Conservation (phyloP, 129 eudicot genomes). For the Erigeron canadensis region DNA sequence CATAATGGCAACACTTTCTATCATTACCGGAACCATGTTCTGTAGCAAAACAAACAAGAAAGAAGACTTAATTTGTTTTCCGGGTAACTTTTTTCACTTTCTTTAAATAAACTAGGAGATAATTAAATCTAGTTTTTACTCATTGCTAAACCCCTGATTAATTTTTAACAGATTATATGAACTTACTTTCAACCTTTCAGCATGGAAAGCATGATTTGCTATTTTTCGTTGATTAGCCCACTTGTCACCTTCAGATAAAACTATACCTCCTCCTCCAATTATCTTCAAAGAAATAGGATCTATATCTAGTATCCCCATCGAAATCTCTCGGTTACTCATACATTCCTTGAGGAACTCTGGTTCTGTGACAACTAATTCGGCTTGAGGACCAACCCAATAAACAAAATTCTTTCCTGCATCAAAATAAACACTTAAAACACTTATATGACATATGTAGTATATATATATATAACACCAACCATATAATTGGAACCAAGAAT, state of each 20-base stretch:
- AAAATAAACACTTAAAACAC: conserved; percentile 9
- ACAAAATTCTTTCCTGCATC: conserved; percentile 35
- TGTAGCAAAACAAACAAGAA: conserved; percentile 12
- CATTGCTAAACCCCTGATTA: neutral
- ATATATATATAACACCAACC: conserved; percentile 14
- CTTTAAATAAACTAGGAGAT: neutral
- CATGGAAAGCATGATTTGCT: conserved; percentile 47
- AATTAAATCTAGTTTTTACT: no score
- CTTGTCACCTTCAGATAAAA: conserved; percentile 32
- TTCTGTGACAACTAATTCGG: conserved; percentile 35
- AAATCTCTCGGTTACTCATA: conserved; percentile 25
- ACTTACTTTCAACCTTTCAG: conserved; percentile 33
- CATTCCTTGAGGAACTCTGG: conserved; percentile 33
- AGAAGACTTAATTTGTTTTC: neutral
- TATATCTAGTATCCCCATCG: conserved; percentile 21
- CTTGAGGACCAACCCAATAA: conserved; percentile 39
- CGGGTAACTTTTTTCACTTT: neutral
- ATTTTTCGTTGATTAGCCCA: conserved; percentile 43
- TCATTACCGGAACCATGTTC: conserved; percentile 39
- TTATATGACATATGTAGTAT: no score
- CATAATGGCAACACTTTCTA: conserved; percentile 36
- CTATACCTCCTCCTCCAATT: conserved; percentile 32
- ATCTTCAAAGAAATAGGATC: conserved; percentile 24
- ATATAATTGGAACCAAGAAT: conserved; percentile 30
- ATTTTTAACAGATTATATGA: neutral